These are phyloP conservation scores for Cenchrus purpureus DNA, from an alignment of 176 grass and related monocot species.

Conservation along the genomic window DNA sequence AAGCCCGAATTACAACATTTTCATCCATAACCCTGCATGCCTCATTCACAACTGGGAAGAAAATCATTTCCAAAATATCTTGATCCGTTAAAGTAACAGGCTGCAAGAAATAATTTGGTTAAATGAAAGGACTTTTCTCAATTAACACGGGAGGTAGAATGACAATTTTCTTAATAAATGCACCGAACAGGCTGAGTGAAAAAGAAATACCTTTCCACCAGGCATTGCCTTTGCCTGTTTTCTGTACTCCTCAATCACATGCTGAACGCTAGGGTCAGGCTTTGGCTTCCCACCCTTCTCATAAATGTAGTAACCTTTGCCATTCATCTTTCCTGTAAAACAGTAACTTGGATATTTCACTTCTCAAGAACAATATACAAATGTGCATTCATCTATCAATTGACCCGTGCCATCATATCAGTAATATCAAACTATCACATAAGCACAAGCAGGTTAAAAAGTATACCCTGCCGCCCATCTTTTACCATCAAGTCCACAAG, in stretches of 20 bases:
- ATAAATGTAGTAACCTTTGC: conserved; percentile 95
- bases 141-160: conserved; percentile 16
- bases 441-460: conserved; percentile 39
- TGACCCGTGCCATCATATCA: conserved; percentile 9
- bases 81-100: conserved; percentile 74
- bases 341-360: not conserved
- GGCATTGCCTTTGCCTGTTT: conserved; percentile 62
- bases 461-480: conserved; percentile 76
- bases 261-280: conserved; percentile 84
- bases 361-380: conserved; percentile 4
- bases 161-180: conserved; percentile 16
- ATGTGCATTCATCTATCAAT: not conserved
- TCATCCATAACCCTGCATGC: conserved; percentile 96
- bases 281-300: conserved; percentile 97
- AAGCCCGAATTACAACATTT: conserved; percentile 77
- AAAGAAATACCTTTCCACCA: conserved; percentile 74
- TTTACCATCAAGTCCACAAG: conserved; percentile 66
- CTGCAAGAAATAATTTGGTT: conserved; percentile 52
- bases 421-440: conserved; percentile 11
- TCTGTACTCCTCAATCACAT: conserved; percentile 77
- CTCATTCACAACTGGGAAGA: conserved; percentile 98
- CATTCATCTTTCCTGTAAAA: conserved; percentile 80
- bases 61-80: conserved; percentile 96
- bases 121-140: conserved; percentile 14
- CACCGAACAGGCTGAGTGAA: conserved; percentile 18